These are phyloP conservation scores for Candida pseudocylindracea DNA, from an alignment of 1,139 yeast genomes.

Conservation along the genomic window DNA sequence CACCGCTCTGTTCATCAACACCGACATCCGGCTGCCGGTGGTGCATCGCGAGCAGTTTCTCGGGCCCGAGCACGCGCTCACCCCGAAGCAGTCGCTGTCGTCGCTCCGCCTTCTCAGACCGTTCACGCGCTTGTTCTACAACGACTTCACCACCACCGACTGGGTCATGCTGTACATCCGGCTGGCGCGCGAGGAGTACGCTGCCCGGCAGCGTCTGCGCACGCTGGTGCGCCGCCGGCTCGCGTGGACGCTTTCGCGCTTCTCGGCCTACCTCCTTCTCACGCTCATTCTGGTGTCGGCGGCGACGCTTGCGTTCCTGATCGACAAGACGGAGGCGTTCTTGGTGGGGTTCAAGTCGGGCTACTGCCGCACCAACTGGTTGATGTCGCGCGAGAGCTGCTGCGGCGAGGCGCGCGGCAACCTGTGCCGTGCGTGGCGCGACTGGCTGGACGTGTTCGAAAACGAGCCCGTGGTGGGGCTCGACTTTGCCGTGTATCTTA, in stretches of 20 bases:
- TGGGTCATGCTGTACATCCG: constrained; percentile 32
- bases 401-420: constrained; percentile 7
- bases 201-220: neutral
- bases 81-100: too few species aligned
- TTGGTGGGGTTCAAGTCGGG: constrained; percentile 34
- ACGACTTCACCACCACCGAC: constrained; percentile 50
- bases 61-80: too few species aligned
- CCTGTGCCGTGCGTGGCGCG: constrained; percentile 11
- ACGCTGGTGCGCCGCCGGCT: constrained; percentile 5
- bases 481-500: constrained; percentile 17
- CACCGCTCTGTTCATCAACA: too few species aligned
- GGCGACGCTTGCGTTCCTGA: constrained; percentile 26
- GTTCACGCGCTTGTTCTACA: constrained; percentile 18
- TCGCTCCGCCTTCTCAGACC: too few species aligned
- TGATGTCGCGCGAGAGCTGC: constrained; percentile 21
- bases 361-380: constrained; percentile 25
- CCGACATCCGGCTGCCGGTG: too few species aligned
- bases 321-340: constrained; percentile 25
- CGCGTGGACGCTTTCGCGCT: constrained; percentile 6
- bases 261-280: constrained; percentile 23
- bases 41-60: too few species aligned
- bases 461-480: constrained; percentile 6
- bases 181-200: constrained; percentile 1
- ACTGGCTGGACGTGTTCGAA: constrained; percentile 17
- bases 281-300: constrained; percentile 23